These are phyloP conservation scores for Vanilla planifolia DNA, from an alignment of 106 monocot genomes.

Conservation along the genomic window DNA sequence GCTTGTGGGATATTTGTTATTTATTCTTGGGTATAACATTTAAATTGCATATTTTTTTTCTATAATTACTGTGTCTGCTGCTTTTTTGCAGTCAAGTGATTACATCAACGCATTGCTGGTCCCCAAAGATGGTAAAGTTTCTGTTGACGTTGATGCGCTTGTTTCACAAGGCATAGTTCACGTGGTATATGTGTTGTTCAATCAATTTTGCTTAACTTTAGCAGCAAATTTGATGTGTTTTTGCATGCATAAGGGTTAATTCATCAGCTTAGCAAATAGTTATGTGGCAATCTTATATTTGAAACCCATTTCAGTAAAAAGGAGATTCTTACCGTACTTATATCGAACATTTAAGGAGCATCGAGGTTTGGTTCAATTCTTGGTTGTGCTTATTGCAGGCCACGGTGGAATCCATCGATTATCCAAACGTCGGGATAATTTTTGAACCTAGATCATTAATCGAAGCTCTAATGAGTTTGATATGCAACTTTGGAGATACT, in stretches of 20 bases:
- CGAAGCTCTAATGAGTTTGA: conserved; percentile 16
- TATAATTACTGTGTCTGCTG: not conserved
- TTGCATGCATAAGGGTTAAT: too few relatives aligned
- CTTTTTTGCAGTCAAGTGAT: conserved; percentile 44
- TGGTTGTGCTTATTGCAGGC: conserved; percentile 14
- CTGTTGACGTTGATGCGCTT: conserved; percentile 47
- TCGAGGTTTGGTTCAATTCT: not conserved
- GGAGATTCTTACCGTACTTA: too few relatives aligned
- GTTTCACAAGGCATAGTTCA: conserved; percentile 62
- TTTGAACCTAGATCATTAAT: conserved; percentile 21
- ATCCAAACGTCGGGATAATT: conserved; percentile 19
- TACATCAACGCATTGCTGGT: conserved; percentile 88
- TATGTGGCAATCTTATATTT: too few relatives aligned
- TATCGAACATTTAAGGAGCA: too few relatives aligned
- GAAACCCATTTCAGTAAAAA: too few relatives aligned
- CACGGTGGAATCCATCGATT: conserved; percentile 19
- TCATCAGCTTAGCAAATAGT: too few relatives aligned
- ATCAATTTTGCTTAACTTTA: too few relatives aligned
- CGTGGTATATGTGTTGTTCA: conserved; percentile 76
- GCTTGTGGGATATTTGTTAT: too few relatives aligned
- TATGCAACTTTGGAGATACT: conserved; percentile 5
- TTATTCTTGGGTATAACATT: too few relatives aligned
- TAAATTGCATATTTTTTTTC: not conserved
- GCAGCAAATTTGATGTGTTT: too few relatives aligned
- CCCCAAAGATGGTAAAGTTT: conserved; percentile 63